Evolutionary conservation across 306 rosid species (phyloP), one percentile per base, ranked within the genome.

Genomic region (Comarum palustre): DNA sequence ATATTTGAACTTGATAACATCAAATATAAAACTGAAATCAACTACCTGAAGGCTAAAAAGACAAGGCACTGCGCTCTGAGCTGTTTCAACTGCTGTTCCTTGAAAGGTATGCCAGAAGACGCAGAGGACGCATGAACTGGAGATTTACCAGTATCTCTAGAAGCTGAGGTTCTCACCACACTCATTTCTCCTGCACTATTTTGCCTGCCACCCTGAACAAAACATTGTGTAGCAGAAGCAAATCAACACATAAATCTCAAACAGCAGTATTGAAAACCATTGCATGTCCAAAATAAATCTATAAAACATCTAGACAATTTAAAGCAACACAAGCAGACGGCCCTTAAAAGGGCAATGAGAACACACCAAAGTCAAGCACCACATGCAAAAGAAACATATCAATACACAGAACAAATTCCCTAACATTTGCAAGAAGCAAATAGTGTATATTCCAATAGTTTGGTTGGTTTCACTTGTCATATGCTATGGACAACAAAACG

Each of bases 41-140:
- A 65, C 79, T 72, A 95, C 99, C 99, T 91, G 84, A 95, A 92
- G 69, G 99, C 97, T 67, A 95, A 86, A 81, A 95, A 95, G 74
- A 95, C 99, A 80, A 95, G 99, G 87, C 99, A 95, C 82, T 95
- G 99, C 12, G 99, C 99, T 78, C 99, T 89, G 69, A 95, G 99
- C 85, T 91, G 99, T 78, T 95, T 95, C 77, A 95, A 81, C 77
- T 95, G 99, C 74, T 92, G 97, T 71, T 95, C 99, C 76, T 73
- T 87, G 80, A 95, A 95, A 76, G 99, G 97, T 83, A 83, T 79
- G 50, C 84, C 75, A 70, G 92, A 77, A 62, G 90, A 77, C 48
- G 61, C 78, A 29, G 86, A 43, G 62, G 71, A 74, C 48, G 73
- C 78, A 57, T 86, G 75, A 78, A 82, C 75, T 19, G 96, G 77